Evolutionary conservation across 352 stramenopile genomes (phyloP).

Genomic region (Thalassiosira ordinaria): DNA sequence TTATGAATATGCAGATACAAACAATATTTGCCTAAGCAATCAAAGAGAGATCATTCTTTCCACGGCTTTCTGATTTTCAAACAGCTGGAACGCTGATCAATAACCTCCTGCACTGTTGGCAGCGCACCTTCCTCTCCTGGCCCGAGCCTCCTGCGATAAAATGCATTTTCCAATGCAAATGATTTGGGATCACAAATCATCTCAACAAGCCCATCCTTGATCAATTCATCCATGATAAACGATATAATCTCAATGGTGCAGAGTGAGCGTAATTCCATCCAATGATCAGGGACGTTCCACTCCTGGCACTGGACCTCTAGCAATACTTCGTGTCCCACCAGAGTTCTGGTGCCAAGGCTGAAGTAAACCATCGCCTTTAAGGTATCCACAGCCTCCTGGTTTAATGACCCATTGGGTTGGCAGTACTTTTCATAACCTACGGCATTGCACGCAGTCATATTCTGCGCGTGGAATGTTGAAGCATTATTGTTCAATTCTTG

Average conservation of each 20-base stretch:
- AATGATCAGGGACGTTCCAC: slow-evolving; percentile 53
- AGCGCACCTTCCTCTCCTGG: not conserved
- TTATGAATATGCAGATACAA: no score
- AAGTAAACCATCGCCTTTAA: slow-evolving; percentile 71
- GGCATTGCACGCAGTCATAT: slow-evolving; percentile 21
- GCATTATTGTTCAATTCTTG: slow-evolving; percentile 58
- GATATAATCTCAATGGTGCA: slow-evolving; percentile 75
- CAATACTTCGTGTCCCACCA: slow-evolving; percentile 69
- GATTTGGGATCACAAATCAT: slow-evolving; percentile 54
- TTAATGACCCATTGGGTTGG: slow-evolving; percentile 40
- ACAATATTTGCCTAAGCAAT: no score
- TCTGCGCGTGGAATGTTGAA: slow-evolving; percentile 20
- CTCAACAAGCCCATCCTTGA: slow-evolving; percentile 71
- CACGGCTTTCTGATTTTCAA: slow-evolving; percentile 82
- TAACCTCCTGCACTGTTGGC: slow-evolving; percentile 6
- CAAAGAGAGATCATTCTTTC: slow-evolving; percentile 65
- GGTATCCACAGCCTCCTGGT: slow-evolving; percentile 34
- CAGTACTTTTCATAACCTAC: slow-evolving; percentile 35
- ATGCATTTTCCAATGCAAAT: slow-evolving; percentile 46
- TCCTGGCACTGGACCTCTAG: slow-evolving; percentile 59
- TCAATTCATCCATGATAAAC: slow-evolving; percentile 63
- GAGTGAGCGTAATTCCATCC: slow-evolving; percentile 48
- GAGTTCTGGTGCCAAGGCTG: slow-evolving; percentile 43
- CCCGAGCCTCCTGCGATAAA: slow-evolving; percentile 44
- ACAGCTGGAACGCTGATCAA: slow-evolving; percentile 40